Evolutionary conservation across 805 yeast species (phyloP), one percentile per base, ranked within the genome.

Genomic region (Candida railenensis): DNA sequence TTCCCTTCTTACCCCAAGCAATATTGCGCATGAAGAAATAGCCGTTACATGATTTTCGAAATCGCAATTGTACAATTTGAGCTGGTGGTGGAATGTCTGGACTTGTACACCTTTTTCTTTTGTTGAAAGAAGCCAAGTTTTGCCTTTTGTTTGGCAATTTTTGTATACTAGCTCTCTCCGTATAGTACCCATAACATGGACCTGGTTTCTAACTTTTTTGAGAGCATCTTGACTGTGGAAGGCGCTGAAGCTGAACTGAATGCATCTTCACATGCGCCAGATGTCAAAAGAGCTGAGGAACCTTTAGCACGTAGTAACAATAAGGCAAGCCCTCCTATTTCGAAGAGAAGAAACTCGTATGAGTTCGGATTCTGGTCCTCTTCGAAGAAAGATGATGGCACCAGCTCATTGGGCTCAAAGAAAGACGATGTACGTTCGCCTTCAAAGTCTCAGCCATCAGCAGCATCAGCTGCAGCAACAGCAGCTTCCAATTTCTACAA

Each of bases 191-290:
- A 14, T 12, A 12, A 16, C 18, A 69, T 68, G 74, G 73, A 68
- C 19, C 72, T 57, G 50, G 67, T 69, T 20, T 67, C 73, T 22
- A 63, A 62, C 39, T 65, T 69, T 46, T 49, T 69, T 9, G 74
- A 69, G 41, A 65, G 61, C 50, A 66, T 69, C 47, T 52, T 69
- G 40, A 54, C 66, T 20, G 65, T 61, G 22, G 69, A 66, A 33
- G 51, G 32, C 43, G 22, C 32, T 22, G 21, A 33, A 15, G 36
- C 21, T 16, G 39, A 36, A 9, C 12, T 12, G 12, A 18, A 5
- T n/a, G 39, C 40, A 12, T 5, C 39, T 36, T 36, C 39, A 36
- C 39, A 36, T 36, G 39, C 39, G 16, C 4, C 19, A 22, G 54
- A 47, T 15, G 36, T 42, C 25, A 14, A 25, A 9, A 43, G 37